These are phyloP conservation scores for Emericellopsis terricola DNA, from an alignment of 495 filamentous ascomycete genomes.

Conservation along the genomic window DNA sequence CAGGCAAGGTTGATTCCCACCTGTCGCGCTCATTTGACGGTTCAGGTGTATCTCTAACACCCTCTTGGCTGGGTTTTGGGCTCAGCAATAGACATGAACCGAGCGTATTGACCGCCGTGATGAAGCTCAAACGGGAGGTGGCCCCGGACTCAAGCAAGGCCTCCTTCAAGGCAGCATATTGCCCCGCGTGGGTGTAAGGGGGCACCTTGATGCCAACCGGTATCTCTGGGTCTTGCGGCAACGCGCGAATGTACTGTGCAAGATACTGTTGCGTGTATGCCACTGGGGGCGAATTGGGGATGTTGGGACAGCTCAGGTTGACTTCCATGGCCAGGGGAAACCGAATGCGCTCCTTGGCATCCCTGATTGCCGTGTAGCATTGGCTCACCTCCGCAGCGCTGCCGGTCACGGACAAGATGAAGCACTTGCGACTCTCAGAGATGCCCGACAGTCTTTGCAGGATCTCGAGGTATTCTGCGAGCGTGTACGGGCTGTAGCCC, in stretches of 20 bases:
- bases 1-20: constrained; percentile 24
- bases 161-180: constrained; percentile 34
- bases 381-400: constrained; percentile 23
- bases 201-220: constrained; percentile 50
- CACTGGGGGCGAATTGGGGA: constrained; percentile 43
- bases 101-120: constrained; percentile 57
- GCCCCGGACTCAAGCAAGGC: constrained; percentile 22
- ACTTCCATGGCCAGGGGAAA: constrained; percentile 42
- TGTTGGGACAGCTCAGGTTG: constrained; percentile 62
- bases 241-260: constrained; percentile 22
- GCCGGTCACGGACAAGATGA: constrained; percentile 55
- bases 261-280: constrained; percentile 36
- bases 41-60: too few species aligned
- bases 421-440: constrained; percentile 1
- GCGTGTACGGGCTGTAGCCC: constrained; percentile 48
- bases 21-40: too few species aligned
- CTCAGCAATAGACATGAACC: constrained; percentile 41
- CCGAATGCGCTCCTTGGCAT: not conserved
- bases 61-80: constrained; percentile 8
- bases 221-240: constrained; percentile 9
- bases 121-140: constrained; percentile 30
- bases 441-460: constrained; percentile 6
- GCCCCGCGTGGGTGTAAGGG: constrained; percentile 46
- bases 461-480: constrained; percentile 45
- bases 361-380: constrained; percentile 21